Percentiles rank a stretch among this genome's conserved stretches.
Conservation (phyloP, 768 basidiomycete species). For the Hypholoma fasciculare region DNA sequence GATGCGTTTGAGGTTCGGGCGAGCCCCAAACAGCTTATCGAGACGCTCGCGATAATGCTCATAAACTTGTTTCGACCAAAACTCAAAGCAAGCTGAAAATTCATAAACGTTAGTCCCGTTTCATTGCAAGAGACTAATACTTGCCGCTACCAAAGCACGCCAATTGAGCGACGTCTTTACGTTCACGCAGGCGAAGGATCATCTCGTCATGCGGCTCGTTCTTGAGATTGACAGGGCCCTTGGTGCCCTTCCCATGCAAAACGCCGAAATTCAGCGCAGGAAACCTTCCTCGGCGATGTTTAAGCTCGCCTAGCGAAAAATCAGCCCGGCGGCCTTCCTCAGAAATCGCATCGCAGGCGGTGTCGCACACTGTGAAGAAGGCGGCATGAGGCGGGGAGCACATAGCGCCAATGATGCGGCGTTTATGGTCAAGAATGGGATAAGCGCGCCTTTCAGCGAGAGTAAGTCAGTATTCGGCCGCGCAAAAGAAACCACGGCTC, state of each 20-base stretch:
- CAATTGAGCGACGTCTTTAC: not conserved
- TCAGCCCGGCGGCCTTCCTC: not conserved
- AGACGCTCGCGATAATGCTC: not conserved
- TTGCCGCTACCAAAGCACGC: constrained; percentile 5
- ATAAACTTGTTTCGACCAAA: not conserved
- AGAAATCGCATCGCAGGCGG: not conserved
- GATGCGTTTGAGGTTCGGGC: not conserved
- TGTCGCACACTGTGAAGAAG: not conserved
- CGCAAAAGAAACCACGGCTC: not conserved
- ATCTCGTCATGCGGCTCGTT: not conserved
- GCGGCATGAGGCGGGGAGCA: not conserved
- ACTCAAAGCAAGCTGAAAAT: not conserved
- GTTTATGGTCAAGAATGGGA: not conserved
- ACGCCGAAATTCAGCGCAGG: constrained; percentile 6
- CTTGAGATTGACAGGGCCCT: not conserved
- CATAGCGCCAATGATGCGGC: not conserved
- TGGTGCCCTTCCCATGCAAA: not conserved
- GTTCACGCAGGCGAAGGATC: not conserved
- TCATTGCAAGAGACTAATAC: not conserved
- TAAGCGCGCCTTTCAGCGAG: not conserved
- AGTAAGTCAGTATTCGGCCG: not conserved
- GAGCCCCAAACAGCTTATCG: not conserved
- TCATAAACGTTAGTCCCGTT: too few species aligned
- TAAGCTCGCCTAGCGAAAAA: not conserved
- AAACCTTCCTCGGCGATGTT: constrained; percentile 7